Percentiles rank a stretch among this genome's conserved stretches.
Evolutionary conservation across 2,329 filamentous ascomycete genomes (phyloP).

Genomic region (Alternaria panax): DNA sequence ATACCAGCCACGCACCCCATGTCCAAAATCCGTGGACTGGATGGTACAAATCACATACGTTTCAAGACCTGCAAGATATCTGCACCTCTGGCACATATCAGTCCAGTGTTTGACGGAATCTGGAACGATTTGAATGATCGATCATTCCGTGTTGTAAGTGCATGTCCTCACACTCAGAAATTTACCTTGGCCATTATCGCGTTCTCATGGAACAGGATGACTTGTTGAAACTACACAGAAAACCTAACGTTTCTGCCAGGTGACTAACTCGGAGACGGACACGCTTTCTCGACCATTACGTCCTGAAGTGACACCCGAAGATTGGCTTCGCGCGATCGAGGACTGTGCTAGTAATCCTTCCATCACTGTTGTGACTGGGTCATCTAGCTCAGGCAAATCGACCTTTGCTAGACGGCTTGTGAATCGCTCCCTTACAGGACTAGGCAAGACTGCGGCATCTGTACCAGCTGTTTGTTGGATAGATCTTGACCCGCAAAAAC

Average conservation of each 20-base stretch:
- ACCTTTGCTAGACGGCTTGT: slow-evolving; percentile 72
- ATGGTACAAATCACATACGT: slow-evolving; percentile 61
- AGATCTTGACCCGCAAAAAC: slow-evolving; percentile 79
- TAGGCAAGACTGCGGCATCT: slow-evolving; percentile 36
- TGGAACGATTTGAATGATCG: slow-evolving; percentile 62
- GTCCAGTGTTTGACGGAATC: slow-evolving; percentile 70
- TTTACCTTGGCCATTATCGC: background rate
- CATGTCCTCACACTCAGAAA: background rate
- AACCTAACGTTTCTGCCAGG: slow-evolving; percentile 22
- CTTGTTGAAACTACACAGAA: background rate
- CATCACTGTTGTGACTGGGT: slow-evolving; percentile 69
- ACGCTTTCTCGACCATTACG: slow-evolving; percentile 37
- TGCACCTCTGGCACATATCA: slow-evolving; percentile 64
- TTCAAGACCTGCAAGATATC: slow-evolving; percentile 57
- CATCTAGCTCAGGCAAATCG: slow-evolving; percentile 78
- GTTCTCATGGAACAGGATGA: background rate
- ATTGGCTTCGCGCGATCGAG: slow-evolving; percentile 55
- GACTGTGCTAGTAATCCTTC: slow-evolving; percentile 46
- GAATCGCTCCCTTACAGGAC: slow-evolving; percentile 70
- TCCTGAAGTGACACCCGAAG: slow-evolving; percentile 66
- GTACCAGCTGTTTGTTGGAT: slow-evolving; percentile 63
- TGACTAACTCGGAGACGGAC: slow-evolving; percentile 39
- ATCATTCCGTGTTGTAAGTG: slow-evolving; percentile 37
- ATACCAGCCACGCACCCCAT: slow-evolving; percentile 74
- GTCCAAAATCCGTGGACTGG: slow-evolving; percentile 66